These are phyloP conservation scores for Ophiostoma pallidulum DNA, from an alignment of 2,329 filamentous ascomycete genomes.

Conservation along the genomic window DNA sequence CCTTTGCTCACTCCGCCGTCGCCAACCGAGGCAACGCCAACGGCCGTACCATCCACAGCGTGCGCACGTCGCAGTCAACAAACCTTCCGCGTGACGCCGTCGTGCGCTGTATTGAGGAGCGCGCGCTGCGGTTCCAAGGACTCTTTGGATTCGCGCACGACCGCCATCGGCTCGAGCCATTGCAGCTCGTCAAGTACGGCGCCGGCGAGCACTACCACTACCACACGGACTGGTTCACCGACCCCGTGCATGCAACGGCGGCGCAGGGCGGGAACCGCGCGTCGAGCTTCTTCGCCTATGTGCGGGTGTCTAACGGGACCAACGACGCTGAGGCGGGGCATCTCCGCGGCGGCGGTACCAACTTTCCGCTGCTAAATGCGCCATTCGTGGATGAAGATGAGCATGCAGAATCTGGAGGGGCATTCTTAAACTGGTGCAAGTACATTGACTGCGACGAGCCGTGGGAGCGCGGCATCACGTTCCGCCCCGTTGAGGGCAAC, in stretches of 20 bases:
- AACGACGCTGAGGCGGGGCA: background rate
- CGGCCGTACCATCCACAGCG: conserved; percentile 26
- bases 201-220: conserved; percentile 37
- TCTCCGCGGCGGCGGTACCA: conserved; percentile 36
- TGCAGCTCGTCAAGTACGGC: conserved; percentile 40
- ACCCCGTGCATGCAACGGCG: conserved; percentile 27
- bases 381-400: conserved; percentile 22
- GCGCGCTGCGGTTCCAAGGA: conserved; percentile 38
- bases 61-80: conserved; percentile 38
- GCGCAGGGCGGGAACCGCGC: conserved; percentile 34
- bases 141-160: conserved; percentile 14
- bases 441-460: conserved; percentile 40
- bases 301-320: conserved; percentile 23
- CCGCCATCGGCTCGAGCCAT: conserved; percentile 31
- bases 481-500: conserved; percentile 37
- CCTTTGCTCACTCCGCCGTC: conserved; percentile 35
- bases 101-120: conserved; percentile 37
- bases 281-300: conserved; percentile 40
- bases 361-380: conserved; percentile 35
- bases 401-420: background rate
- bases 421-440: conserved; percentile 28
- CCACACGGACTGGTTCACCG: conserved; percentile 43
- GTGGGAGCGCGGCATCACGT: conserved; percentile 38
- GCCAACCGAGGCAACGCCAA: conserved; percentile 20
- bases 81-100: conserved; percentile 33